These are phyloP conservation scores for Chenopodium album DNA, from an alignment of 148 eudicot genomes.

Conservation along the genomic window DNA sequence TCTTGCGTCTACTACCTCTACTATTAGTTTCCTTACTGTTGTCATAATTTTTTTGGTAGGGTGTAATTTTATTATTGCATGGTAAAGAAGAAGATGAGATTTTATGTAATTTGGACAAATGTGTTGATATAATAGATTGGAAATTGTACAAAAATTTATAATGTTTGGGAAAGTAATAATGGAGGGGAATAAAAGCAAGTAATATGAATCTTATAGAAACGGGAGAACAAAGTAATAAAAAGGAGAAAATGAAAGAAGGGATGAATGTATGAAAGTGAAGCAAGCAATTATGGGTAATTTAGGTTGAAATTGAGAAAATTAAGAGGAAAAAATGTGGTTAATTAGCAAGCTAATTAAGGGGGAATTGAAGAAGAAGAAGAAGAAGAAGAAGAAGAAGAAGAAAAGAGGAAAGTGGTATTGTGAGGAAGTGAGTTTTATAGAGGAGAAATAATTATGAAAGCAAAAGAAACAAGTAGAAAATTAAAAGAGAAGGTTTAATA, in stretches of 20 bases:
- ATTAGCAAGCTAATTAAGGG: neutral
- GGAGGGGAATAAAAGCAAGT: conserved; percentile 2
- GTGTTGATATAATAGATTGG: neutral
- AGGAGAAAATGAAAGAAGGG: neutral
- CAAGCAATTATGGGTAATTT: no score
- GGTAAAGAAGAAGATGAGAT: neutral
- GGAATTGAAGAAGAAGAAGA: neutral
- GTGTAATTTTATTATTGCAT: neutral
- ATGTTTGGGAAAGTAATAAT: no score
- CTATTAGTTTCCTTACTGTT: conserved; percentile 48
- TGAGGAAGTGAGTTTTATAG: neutral
- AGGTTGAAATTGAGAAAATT: no score
- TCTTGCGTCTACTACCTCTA: conserved; percentile 78
- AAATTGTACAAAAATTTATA: no score
- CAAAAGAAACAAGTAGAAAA: neutral
- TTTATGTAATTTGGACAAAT: no score
- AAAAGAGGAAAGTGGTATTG: neutral
- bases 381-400: neutral
- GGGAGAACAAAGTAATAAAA: neutral
- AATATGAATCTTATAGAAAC: neutral
- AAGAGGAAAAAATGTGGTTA: neutral
- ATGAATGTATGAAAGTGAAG: neutral
- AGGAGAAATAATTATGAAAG: neutral
- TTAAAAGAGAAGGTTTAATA: neutral
- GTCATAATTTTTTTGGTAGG: conserved; percentile 35